Conservation (phyloP, 371 early-diverging fungal genomes). For the Syncephalastrum sp. region DNA sequence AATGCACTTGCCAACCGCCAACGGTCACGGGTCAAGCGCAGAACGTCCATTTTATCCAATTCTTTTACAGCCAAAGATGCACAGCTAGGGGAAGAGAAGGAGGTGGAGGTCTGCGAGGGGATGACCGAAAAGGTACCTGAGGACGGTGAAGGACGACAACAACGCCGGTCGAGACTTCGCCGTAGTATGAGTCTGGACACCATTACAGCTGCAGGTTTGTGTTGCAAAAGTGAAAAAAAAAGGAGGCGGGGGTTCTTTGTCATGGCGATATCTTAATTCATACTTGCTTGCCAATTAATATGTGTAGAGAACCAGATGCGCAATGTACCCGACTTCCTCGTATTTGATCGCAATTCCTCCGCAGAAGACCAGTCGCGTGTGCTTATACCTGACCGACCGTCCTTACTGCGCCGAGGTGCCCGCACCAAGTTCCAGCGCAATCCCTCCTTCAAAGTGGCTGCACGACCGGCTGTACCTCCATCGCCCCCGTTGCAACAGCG, state of each 20-base stretch:
- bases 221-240: conserved; percentile 7
- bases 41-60: conserved; percentile 52
- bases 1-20: conserved; percentile 36
- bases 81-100: conserved; percentile 26
- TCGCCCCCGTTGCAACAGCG: conserved; percentile 9
- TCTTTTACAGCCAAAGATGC: conserved; percentile 47
- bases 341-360: conserved; percentile 53
- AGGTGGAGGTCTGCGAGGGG: conserved; percentile 1
- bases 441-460: conserved; percentile 21
- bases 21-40: conserved; percentile 29
- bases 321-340: conserved; percentile 37
- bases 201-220: conserved; percentile 38
- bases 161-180: conserved; percentile 29
- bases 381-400: conserved; percentile 46
- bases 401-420: conserved; percentile 48
- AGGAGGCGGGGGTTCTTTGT: conserved; percentile 1
- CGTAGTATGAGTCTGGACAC: conserved; percentile 46
- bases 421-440: conserved; percentile 53
- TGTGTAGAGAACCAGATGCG: conserved; percentile 12
- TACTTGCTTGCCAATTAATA: not conserved
- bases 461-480: conserved; percentile 19
- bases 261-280: not conserved
- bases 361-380: conserved; percentile 47
- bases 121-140: conserved; percentile 1
- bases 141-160: not conserved